Evolutionary conservation across 2,329 filamentous ascomycete species (phyloP).

Genomic region (Neopestalotiopsis sp.): DNA sequence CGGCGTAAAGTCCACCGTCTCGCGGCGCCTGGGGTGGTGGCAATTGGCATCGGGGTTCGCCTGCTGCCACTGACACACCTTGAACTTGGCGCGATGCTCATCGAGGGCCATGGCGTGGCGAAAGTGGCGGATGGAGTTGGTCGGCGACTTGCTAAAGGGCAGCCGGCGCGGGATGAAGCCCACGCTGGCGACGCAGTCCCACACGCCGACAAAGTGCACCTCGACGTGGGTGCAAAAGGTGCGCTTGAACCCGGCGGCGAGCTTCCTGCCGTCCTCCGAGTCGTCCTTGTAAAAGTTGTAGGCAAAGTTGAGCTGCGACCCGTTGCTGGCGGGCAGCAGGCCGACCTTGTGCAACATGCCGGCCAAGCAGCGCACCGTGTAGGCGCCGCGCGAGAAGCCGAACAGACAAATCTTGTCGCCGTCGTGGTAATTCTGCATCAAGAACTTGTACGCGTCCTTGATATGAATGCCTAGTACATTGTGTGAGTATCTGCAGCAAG

Average conservation of each 20-base stretch:
- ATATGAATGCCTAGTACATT: conserved; percentile 40
- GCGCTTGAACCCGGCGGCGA: conserved; percentile 47
- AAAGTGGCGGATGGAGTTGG: conserved; percentile 42
- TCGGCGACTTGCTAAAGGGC: conserved; percentile 43
- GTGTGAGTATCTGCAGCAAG: conserved; percentile 15
- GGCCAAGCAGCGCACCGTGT: conserved; percentile 54
- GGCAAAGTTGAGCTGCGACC: conserved; percentile 45
- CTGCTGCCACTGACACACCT: conserved; percentile 42
- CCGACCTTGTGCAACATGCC: conserved; percentile 51
- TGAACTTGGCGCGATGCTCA: conserved; percentile 50
- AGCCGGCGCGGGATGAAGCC: conserved; percentile 45
- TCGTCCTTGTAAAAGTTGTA: conserved; percentile 51
- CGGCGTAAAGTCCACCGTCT: conserved; percentile 14
- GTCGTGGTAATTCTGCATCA: conserved; percentile 54
- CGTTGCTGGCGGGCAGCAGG: conserved; percentile 32
- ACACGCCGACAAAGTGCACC: conserved; percentile 50
- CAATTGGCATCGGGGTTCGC: conserved; percentile 29
- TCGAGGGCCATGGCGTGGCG: conserved; percentile 50
- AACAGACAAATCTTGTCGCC: conserved; percentile 54
- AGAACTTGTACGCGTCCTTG: conserved; percentile 47
- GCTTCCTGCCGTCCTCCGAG: conserved; percentile 42
- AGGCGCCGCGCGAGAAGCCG: conserved; percentile 55
- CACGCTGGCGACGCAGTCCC: conserved; percentile 47
- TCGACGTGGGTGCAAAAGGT: conserved; percentile 49
- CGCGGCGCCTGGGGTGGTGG: conserved; percentile 3